Percentiles rank a stretch among this genome's conserved stretches.
phyloP scores from a whole-genome alignment of 768 basidiomycete genomes.

The Candolleomyces efflorescens region DNA sequence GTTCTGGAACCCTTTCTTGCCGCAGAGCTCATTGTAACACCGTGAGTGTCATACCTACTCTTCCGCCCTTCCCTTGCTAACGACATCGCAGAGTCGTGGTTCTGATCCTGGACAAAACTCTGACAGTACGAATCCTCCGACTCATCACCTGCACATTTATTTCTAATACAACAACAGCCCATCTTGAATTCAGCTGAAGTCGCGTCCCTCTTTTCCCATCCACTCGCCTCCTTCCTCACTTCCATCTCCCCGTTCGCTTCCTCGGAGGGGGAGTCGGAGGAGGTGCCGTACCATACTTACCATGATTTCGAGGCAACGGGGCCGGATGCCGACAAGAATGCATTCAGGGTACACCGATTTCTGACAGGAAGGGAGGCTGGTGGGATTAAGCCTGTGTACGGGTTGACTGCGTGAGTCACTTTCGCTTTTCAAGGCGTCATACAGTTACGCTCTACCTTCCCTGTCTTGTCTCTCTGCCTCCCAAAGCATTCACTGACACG shows the following conservation, averaged over 20 bases:
- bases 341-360: constrained; percentile 68
- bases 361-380: constrained; percentile 82
- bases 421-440: neutral
- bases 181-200: constrained; percentile 80
- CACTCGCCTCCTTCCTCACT: constrained; percentile 67
- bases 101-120: constrained; percentile 72
- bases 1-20: constrained; percentile 77
- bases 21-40: constrained; percentile 72
- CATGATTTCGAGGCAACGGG: constrained; percentile 48
- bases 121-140: constrained; percentile 46
- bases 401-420: constrained; percentile 73
- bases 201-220: constrained; percentile 79
- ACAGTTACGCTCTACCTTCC: too few species aligned
- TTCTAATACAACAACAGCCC: constrained; percentile 42
- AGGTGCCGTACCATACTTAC: constrained; percentile 63
- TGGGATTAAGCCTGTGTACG: constrained; percentile 86
- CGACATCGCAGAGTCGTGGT: constrained; percentile 64
- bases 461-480: neutral
- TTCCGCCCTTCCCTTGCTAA: neutral
- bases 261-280: constrained; percentile 44
- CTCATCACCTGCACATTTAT: neutral
- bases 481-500: too few species aligned
- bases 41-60: constrained; percentile 50
- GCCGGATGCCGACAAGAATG: constrained; percentile 27
- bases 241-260: constrained; percentile 53